Percentiles rank a stretch among this genome's conserved stretches.
These are phyloP conservation scores for Mallotus japonicus DNA, from an alignment of 441 rosid species.

Conservation along the genomic window DNA sequence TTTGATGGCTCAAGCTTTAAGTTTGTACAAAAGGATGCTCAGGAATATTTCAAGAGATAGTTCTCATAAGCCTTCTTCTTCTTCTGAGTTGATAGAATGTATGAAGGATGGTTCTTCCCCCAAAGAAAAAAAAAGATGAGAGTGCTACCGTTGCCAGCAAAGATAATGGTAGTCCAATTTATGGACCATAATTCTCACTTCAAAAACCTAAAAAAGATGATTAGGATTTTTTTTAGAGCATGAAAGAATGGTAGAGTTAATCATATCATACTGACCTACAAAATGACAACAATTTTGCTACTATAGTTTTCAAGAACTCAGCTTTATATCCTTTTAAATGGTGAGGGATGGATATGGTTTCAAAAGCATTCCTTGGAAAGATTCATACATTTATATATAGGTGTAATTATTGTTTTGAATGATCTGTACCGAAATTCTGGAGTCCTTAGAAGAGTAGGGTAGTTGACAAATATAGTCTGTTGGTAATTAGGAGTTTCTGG, in stretches of 20 bases:
- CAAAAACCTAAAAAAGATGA: slow-evolving; percentile 43
- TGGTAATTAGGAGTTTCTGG: too few species aligned
- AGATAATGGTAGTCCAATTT: slow-evolving; percentile 15
- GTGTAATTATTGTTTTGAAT: too few species aligned
- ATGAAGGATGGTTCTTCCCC: slow-evolving; percentile 22
- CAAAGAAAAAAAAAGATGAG: slow-evolving; percentile 28
- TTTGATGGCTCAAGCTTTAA: slow-evolving; percentile 78
- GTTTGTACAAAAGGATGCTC: slow-evolving; percentile 69
- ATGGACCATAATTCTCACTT: slow-evolving; percentile 44
- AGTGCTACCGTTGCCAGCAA: slow-evolving; percentile 20
- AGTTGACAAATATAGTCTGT: too few species aligned
- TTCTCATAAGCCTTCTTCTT: slow-evolving; percentile 20
- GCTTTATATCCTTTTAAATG: too few species aligned
- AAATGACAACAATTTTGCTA: background rate
- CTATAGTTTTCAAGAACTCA: too few species aligned
- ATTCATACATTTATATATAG: too few species aligned
- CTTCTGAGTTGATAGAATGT: slow-evolving; percentile 22
- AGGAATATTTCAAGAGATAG: slow-evolving; percentile 33
- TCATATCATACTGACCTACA: background rate
- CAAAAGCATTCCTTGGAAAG: too few species aligned
- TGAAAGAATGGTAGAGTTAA: background rate
- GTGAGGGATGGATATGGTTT: too few species aligned
- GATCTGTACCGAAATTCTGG: too few species aligned
- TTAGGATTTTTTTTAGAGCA: slow-evolving; percentile 5
- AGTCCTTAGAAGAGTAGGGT: too few species aligned